These are phyloP conservation scores for Fusarium tricinctum DNA, from an alignment of 2,329 filamentous ascomycete genomes.

Conservation along the genomic window DNA sequence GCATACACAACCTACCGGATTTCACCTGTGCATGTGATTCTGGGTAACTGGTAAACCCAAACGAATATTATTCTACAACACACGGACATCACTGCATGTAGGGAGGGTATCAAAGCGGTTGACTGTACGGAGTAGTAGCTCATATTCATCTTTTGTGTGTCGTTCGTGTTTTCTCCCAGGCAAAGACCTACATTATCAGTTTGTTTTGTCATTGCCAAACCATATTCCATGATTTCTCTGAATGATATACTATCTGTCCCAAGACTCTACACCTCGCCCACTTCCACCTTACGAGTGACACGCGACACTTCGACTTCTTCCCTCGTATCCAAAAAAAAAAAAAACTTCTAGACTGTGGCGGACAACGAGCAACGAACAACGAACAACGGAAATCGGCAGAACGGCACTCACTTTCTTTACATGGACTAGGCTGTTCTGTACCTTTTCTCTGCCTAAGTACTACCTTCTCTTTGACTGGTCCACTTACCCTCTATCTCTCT, in stretches of 20 bases:
- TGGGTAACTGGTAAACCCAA: constrained; percentile 3
- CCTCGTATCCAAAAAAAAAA: constrained; percentile 37
- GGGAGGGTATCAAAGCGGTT: not conserved
- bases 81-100: not conserved
- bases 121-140: not conserved
- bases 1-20: constrained; percentile 4
- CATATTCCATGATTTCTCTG: not conserved
- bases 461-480: constrained; percentile 47
- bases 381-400: constrained; percentile 16
- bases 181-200: not conserved
- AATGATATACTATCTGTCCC: not conserved
- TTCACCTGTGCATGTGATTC: constrained; percentile 34
- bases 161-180: not conserved
- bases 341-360: constrained; percentile 34
- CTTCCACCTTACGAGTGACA: constrained; percentile 27
- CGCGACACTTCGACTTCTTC: constrained; percentile 30
- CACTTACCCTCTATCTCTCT: constrained; percentile 35
- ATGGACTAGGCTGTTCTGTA: constrained; percentile 44
- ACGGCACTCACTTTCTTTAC: constrained; percentile 36
- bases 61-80: constrained; percentile 2
- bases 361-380: constrained; percentile 3
- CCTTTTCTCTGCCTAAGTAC: constrained; percentile 16
- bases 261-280: not conserved
- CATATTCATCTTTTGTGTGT: not conserved
- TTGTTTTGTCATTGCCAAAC: not conserved